These are phyloP conservation scores for Plantago elongata DNA, from an alignment of 257 asterid species.

Conservation along the genomic window DNA sequence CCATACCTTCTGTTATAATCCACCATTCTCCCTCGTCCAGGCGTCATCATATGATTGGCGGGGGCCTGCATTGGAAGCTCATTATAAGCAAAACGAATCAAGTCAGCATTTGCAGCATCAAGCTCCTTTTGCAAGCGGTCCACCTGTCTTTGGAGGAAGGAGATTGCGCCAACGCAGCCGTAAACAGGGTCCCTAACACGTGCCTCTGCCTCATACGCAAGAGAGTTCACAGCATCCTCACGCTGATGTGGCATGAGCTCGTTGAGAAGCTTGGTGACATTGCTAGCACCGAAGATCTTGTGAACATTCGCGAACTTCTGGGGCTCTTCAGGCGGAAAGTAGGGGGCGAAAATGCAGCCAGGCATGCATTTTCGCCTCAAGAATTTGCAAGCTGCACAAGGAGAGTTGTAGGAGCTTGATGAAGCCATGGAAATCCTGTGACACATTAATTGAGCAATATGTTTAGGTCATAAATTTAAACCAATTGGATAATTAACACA, in stretches of 20 bases:
- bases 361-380: slow-evolving; percentile 47
- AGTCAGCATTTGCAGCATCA: slow-evolving; percentile 38
- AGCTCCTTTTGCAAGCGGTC: slow-evolving; percentile 51
- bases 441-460: slow-evolving; percentile 12
- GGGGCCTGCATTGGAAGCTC: slow-evolving; percentile 16
- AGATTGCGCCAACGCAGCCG: slow-evolving; percentile 50
- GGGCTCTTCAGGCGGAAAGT: slow-evolving; percentile 51
- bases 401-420: slow-evolving; percentile 47
- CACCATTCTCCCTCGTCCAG: slow-evolving; percentile 19
- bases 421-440: slow-evolving; percentile 39
- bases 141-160: slow-evolving; percentile 45
- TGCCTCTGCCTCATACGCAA: slow-evolving; percentile 56
- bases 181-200: slow-evolving; percentile 51
- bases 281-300: slow-evolving; percentile 51
- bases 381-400: slow-evolving; percentile 64
- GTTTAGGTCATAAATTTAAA: background rate
- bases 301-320: slow-evolving; percentile 47
- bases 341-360: slow-evolving; percentile 41
- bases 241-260: slow-evolving; percentile 54
- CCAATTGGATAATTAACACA: too few species aligned
- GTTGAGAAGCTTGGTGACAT: slow-evolving; percentile 47
- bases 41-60: background rate
- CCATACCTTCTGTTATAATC: slow-evolving; percentile 19
- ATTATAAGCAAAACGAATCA: slow-evolving; percentile 36
- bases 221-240: slow-evolving; percentile 46